Evolutionary conservation across 2,329 filamentous ascomycete species (phyloP).

Genomic region (Ophiostoma novo-ulmi): DNA sequence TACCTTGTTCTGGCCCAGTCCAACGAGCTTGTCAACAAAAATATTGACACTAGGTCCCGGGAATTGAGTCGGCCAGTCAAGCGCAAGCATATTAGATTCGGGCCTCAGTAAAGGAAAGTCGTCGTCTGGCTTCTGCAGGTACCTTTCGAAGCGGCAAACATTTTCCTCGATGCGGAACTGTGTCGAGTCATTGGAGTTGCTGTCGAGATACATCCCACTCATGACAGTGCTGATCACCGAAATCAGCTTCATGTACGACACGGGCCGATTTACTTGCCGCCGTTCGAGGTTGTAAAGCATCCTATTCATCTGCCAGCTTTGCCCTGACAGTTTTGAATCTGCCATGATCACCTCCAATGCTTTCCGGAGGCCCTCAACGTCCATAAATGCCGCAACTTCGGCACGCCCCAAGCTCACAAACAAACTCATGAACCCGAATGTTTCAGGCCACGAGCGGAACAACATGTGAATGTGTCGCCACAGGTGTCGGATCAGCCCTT

Average conservation of each 20-base stretch:
- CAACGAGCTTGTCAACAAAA: slow-evolving; percentile 63
- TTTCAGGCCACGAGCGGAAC: slow-evolving; percentile 68
- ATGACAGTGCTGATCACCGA: slow-evolving; percentile 45
- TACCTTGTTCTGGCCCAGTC: slow-evolving; percentile 52
- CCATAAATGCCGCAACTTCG: slow-evolving; percentile 56
- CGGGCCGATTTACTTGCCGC: slow-evolving; percentile 49
- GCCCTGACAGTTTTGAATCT: slow-evolving; percentile 37
- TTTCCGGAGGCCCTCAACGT: slow-evolving; percentile 55
- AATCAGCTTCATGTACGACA: slow-evolving; percentile 52
- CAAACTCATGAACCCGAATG: slow-evolving; percentile 64
- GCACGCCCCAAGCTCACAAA: slow-evolving; percentile 58
- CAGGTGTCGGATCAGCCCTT: slow-evolving; percentile 33
- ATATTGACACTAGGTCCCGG: slow-evolving; percentile 37
- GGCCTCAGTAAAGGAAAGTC: slow-evolving; percentile 27
- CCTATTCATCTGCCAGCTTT: slow-evolving; percentile 47
- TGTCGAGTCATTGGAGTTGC: neutral
- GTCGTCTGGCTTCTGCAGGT: slow-evolving; percentile 24
- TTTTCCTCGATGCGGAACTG: slow-evolving; percentile 38
- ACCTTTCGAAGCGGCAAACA: slow-evolving; percentile 17
- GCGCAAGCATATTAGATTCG: slow-evolving; percentile 27
- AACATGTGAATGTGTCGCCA: slow-evolving; percentile 59
- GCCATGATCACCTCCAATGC: slow-evolving; percentile 57
- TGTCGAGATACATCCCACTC: slow-evolving; percentile 34
- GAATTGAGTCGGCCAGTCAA: slow-evolving; percentile 28
- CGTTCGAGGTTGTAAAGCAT: slow-evolving; percentile 51